A percentile compares a stretch with the other conserved stretches of the same genome.
These are phyloP conservation scores for Nakazawaea molendinolei DNA, from an alignment of 805 yeast genomes.

Conservation along the genomic window DNA sequence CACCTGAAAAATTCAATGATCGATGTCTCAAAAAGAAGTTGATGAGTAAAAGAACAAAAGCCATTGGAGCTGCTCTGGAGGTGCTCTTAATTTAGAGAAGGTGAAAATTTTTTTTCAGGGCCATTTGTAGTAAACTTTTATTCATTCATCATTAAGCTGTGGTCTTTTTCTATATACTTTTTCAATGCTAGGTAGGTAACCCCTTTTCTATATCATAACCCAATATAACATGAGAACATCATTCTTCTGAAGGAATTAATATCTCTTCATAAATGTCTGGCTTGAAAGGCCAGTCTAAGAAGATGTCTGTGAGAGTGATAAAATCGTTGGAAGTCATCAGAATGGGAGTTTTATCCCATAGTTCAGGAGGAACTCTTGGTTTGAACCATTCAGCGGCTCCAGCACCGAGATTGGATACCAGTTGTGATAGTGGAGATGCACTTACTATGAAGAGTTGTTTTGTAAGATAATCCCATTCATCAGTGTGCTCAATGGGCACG, in stretches of 20 bases:
- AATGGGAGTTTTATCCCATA: conserved; percentile 38
- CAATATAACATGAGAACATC: background rate
- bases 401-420: conserved; percentile 61
- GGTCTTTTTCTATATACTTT: too few relatives aligned
- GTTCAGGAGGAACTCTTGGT: conserved; percentile 25
- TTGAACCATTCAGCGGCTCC: conserved; percentile 61
- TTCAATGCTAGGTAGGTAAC: too few relatives aligned
- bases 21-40: too few relatives aligned
- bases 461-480: conserved; percentile 61
- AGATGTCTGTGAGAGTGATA: conserved; percentile 39
- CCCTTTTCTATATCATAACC: background rate
- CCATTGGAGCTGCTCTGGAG: too few relatives aligned
- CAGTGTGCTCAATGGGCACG: conserved; percentile 29
- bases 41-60: too few relatives aligned
- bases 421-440: conserved; percentile 36
- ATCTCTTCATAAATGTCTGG: conserved; percentile 37
- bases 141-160: background rate
- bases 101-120: too few relatives aligned
- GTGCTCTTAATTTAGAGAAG: background rate
- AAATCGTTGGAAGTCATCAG: conserved; percentile 54
- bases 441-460: conserved; percentile 49
- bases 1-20: too few relatives aligned
- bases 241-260: conserved; percentile 3
- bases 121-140: background rate
- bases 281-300: conserved; percentile 80